phyloP scores from a whole-genome alignment of 495 filamentous ascomycete species.

The Letharia columbiana region DNA sequence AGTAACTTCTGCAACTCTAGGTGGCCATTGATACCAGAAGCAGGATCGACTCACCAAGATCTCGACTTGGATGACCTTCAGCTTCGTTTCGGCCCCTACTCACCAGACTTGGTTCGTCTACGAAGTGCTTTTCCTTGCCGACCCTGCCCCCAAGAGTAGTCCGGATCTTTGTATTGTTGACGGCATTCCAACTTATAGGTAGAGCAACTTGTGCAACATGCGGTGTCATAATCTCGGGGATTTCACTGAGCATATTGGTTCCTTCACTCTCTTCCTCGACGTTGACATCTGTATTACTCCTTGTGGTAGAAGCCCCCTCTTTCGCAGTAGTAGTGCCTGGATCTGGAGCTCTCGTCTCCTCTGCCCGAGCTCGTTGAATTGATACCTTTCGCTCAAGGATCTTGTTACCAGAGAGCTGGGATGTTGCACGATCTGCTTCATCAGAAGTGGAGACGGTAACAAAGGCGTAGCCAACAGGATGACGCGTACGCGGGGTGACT shows the following conservation, averaged over 20 bases:
- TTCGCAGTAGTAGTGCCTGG: background rate
- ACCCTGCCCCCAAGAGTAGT: constrained; percentile 61
- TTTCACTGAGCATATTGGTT: background rate
- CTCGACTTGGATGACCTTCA: background rate
- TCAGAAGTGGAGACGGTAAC: background rate
- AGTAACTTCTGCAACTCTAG: background rate
- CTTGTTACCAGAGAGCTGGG: background rate
- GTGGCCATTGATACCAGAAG: background rate
- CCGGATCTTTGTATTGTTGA: constrained; percentile 12
- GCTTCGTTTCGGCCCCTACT: background rate
- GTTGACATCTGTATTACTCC: background rate
- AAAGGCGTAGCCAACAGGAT: background rate
- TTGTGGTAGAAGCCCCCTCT: background rate
- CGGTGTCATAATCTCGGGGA: background rate
- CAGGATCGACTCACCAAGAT: background rate
- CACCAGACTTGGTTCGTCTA: background rate
- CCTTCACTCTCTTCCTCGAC: background rate
- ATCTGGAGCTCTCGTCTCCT: background rate
- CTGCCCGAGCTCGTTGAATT: constrained; percentile 1
- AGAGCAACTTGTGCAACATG: background rate
- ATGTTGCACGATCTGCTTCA: background rate
- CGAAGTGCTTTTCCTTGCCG: background rate
- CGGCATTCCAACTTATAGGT: constrained; percentile 4
- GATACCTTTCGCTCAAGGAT: background rate
- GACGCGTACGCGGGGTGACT: background rate